phyloP scores from a whole-genome alignment of 2,329 filamentous ascomycete species.

The Paracorniculantispora psalliotae region DNA sequence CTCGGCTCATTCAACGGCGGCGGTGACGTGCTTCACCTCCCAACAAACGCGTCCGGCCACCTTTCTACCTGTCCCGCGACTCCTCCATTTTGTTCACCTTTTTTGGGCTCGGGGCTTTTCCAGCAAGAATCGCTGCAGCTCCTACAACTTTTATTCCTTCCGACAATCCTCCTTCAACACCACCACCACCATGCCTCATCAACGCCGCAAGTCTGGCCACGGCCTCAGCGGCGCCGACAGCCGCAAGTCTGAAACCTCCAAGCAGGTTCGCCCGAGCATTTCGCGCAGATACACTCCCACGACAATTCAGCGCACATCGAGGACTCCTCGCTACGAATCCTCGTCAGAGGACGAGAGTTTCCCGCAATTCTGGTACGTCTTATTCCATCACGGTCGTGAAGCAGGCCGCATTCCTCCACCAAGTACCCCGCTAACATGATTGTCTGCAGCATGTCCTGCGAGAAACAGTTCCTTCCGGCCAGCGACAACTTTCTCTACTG shows the following conservation, averaged over 20 bases:
- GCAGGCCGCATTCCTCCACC: conserved; percentile 17
- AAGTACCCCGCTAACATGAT: conserved; percentile 19
- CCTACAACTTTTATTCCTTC: background rate
- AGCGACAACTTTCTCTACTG: conserved; percentile 58
- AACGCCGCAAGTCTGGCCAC: conserved; percentile 53
- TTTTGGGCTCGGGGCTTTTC: background rate
- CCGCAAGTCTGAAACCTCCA: conserved; percentile 44
- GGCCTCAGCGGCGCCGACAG: conserved; percentile 50
- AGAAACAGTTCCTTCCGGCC: conserved; percentile 59
- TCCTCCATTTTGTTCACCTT: conserved; percentile 2
- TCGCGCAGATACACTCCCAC: conserved; percentile 41
- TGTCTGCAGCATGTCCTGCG: conserved; percentile 55
- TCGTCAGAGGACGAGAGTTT: conserved; percentile 59
- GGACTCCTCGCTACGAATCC: conserved; percentile 46
- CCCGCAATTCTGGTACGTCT: conserved; percentile 59
- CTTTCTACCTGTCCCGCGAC: background rate
- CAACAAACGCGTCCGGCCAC: background rate
- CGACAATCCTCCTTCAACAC: conserved; percentile 4
- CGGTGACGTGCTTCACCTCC: background rate
- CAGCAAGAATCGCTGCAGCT: background rate
- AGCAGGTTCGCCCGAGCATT: conserved; percentile 44
- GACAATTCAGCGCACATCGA: conserved; percentile 47
- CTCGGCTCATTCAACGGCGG: conserved; percentile 2
- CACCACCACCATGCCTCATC: conserved; percentile 46
- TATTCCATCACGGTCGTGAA: conserved; percentile 9